Evolutionary conservation across 2,329 filamentous ascomycete species (phyloP).

Genomic region (Nothopassalora personata): DNA sequence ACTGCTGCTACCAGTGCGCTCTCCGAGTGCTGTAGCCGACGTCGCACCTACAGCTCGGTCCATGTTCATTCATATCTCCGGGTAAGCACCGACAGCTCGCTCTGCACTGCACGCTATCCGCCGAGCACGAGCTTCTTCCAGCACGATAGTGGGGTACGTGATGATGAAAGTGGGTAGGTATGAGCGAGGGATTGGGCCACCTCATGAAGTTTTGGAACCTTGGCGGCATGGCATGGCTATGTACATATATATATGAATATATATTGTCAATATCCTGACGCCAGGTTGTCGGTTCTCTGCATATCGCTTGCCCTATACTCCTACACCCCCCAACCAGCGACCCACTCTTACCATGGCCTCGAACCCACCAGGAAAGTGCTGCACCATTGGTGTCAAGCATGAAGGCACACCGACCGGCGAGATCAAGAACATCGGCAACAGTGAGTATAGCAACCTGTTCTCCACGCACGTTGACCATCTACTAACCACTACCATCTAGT

Average conservation of each 20-base stretch:
- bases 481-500: background rate
- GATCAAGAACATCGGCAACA: slow-evolving; percentile 31
- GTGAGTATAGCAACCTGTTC: slow-evolving; percentile 19
- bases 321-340: background rate
- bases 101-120: background rate
- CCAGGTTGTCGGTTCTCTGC: background rate
- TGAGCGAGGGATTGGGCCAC: background rate
- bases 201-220: background rate
- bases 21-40: background rate
- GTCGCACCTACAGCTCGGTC: background rate
- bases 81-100: background rate
- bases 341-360: slow-evolving; percentile 30
- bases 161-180: background rate
- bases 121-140: background rate
- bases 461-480: background rate
- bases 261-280: background rate
- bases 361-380: slow-evolving; percentile 33
- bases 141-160: background rate
- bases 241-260: background rate
- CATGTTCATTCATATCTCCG: background rate
- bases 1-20: background rate
- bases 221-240: background rate
- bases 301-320: background rate
- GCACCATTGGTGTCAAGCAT: slow-evolving; percentile 37
- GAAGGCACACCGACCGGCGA: slow-evolving; percentile 33